Evolutionary conservation across 2,329 filamentous ascomycete species (phyloP).

Genomic region (Ascochyta lentis): DNA sequence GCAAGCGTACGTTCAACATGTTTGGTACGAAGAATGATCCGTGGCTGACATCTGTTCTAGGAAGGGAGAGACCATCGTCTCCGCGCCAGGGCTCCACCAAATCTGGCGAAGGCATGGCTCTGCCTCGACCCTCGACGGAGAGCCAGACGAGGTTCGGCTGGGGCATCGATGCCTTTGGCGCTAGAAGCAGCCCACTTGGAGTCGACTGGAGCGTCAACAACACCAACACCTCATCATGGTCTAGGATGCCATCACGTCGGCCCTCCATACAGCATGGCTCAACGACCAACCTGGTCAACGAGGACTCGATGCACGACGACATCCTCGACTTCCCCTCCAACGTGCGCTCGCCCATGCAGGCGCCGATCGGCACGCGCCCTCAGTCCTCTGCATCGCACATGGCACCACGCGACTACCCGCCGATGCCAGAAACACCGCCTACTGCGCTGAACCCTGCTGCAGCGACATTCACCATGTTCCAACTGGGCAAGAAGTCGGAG

Average conservation of each 20-base stretch:
- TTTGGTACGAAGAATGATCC: conserved; percentile 61
- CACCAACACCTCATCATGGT: conserved; percentile 63
- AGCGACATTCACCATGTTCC: conserved; percentile 74
- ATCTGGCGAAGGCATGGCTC: conserved; percentile 53
- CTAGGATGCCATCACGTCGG: conserved; percentile 77
- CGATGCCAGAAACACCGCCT: conserved; percentile 53
- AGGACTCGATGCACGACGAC: conserved; percentile 58
- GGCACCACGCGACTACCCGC: conserved; percentile 20
- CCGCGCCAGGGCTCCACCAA: conserved; percentile 73
- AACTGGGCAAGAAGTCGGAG: conserved; percentile 39
- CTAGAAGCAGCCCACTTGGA: conserved; percentile 50
- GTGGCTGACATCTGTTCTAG: conserved; percentile 54
- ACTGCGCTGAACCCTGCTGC: conserved; percentile 81
- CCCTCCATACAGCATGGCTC: conserved; percentile 81
- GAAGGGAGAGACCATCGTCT: conserved; percentile 51
- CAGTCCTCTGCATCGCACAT: conserved; percentile 60
- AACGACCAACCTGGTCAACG: conserved; percentile 65
- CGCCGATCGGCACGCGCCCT: conserved; percentile 81
- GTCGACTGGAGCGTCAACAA: conserved; percentile 52
- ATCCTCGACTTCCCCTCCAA: conserved; percentile 58
- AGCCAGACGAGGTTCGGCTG: conserved; percentile 49
- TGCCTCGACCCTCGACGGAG: conserved; percentile 49
- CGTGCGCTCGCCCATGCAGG: conserved; percentile 61
- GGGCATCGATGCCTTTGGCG: conserved; percentile 47
- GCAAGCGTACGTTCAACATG: conserved; percentile 58